phyloP scores from a whole-genome alignment of 768 basidiomycete species.

The Suillus brevipes region DNA sequence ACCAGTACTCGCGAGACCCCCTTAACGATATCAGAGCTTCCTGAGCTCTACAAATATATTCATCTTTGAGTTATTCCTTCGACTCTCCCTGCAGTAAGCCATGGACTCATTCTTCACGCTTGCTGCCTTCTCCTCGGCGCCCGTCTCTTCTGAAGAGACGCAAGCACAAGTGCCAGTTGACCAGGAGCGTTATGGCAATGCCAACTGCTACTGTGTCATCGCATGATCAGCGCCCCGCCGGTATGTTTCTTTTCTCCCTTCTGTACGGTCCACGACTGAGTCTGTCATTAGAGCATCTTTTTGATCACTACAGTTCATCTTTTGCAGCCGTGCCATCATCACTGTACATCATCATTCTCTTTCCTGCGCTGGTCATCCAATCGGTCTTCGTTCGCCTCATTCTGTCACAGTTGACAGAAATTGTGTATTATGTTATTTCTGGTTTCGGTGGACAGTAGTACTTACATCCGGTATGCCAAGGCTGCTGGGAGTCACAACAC shows the following conservation, averaged over 20 bases:
- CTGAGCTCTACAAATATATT: background rate
- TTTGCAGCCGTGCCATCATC: background rate
- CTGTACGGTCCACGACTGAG: background rate
- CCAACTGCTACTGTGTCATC: constrained; percentile 1
- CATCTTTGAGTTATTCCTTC: background rate
- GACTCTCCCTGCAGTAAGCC: background rate
- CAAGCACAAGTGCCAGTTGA: constrained; percentile 7
- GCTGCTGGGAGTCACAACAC: background rate
- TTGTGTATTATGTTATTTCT: background rate
- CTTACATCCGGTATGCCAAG: background rate
- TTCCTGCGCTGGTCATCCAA: background rate
- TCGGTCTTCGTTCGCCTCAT: background rate
- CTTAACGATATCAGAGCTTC: background rate
- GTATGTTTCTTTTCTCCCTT: background rate
- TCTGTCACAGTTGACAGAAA: background rate
- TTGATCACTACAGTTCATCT: background rate
- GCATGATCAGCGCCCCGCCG: background rate
- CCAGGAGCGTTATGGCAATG: background rate
- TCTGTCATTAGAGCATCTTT: background rate
- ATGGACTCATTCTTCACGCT: constrained; percentile 2
- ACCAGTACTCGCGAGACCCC: background rate
- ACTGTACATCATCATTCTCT: background rate
- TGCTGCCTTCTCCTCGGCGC: background rate
- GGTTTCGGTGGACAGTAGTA: background rate
- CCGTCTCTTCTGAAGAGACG: constrained; percentile 1